These are phyloP conservation scores for Sclerotinia trifoliorum DNA, from an alignment of 2,329 filamentous ascomycete genomes.

Conservation along the genomic window DNA sequence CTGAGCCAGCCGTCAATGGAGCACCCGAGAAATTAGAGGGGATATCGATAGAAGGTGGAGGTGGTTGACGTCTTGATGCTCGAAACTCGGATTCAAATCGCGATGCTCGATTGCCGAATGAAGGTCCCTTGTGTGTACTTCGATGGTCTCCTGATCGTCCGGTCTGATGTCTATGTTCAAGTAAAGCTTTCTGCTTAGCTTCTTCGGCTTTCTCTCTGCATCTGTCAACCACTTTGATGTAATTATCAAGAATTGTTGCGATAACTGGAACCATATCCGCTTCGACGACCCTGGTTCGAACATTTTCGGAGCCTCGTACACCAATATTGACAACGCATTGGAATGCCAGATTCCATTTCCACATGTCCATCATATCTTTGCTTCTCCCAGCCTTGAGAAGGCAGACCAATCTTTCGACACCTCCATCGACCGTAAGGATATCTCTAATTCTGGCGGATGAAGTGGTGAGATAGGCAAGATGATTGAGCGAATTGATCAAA, in stretches of 20 bases:
- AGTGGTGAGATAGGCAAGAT: constrained; percentile 96
- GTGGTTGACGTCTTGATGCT: constrained; percentile 70
- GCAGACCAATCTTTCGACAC: constrained; percentile 92
- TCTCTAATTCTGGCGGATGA: constrained; percentile 96
- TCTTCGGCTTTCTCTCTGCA: constrained; percentile 84
- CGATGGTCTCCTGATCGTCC: constrained; percentile 36
- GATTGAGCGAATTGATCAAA: constrained; percentile 97
- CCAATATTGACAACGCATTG: constrained; percentile 99
- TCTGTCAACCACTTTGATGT: constrained; percentile 93
- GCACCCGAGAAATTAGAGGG: constrained; percentile 54
- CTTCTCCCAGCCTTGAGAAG: constrained; percentile 96
- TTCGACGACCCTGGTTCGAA: constrained; percentile 92
- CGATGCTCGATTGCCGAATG: constrained; percentile 53
- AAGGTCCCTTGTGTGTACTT: constrained; percentile 37
- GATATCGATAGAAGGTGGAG: constrained; percentile 81
- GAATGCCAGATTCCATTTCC: constrained; percentile 99
- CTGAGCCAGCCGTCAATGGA: constrained; percentile 48
- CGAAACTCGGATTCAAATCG: constrained; percentile 60
- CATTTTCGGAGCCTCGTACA: constrained; percentile 89
- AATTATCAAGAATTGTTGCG: constrained; percentile 96
- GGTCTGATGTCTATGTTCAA: constrained; percentile 41
- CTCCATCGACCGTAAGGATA: constrained; percentile 97
- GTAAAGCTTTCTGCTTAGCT: constrained; percentile 62
- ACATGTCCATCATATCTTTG: constrained; percentile 99
- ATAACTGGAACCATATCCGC: constrained; percentile 99